phyloP scores from a whole-genome alignment of 768 basidiomycete species.

The Boletus vermiculosoides region DNA sequence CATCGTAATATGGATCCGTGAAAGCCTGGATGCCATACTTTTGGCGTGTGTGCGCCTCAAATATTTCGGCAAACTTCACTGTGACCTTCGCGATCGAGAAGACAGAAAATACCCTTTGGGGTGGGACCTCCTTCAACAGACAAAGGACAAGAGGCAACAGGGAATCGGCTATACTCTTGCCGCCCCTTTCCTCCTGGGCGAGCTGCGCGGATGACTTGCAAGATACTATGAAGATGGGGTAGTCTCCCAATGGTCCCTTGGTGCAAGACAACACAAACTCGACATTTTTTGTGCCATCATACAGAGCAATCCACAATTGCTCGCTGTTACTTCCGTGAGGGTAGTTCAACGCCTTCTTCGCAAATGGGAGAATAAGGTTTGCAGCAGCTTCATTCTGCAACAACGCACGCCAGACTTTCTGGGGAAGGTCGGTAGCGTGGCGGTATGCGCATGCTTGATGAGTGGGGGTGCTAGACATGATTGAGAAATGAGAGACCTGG shows the following conservation, averaged over 20 bases:
- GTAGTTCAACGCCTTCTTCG: slow-evolving; percentile 26
- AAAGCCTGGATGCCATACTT: slow-evolving; percentile 21
- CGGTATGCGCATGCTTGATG: slow-evolving; percentile 5
- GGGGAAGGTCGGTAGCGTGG: slow-evolving; percentile 15
- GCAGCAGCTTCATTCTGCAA: slow-evolving; percentile 29
- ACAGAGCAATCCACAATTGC: slow-evolving; percentile 35
- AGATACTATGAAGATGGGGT: slow-evolving; percentile 17
- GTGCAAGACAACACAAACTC: slow-evolving; percentile 12
- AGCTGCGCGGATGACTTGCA: slow-evolving; percentile 16
- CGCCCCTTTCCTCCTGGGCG: slow-evolving; percentile 9
- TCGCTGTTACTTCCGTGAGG: not conserved
- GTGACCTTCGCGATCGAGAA: slow-evolving; percentile 55
- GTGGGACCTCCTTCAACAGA: slow-evolving; percentile 12
- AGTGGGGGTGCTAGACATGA: slow-evolving; percentile 15
- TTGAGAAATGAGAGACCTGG: slow-evolving; percentile 2
- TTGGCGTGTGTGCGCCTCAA: slow-evolving; percentile 34
- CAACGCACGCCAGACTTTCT: slow-evolving; percentile 32
- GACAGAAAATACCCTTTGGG: slow-evolving; percentile 49
- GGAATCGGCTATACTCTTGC: slow-evolving; percentile 3
- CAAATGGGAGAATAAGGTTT: slow-evolving; percentile 43
- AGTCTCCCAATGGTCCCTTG: not conserved
- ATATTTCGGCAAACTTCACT: slow-evolving; percentile 44
- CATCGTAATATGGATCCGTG: slow-evolving; percentile 57
- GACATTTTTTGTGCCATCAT: slow-evolving; percentile 15
- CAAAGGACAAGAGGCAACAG: slow-evolving; percentile 11